Conservation (phyloP, 345 rosid species). For the Eucalyptus leucophloia region DNA sequence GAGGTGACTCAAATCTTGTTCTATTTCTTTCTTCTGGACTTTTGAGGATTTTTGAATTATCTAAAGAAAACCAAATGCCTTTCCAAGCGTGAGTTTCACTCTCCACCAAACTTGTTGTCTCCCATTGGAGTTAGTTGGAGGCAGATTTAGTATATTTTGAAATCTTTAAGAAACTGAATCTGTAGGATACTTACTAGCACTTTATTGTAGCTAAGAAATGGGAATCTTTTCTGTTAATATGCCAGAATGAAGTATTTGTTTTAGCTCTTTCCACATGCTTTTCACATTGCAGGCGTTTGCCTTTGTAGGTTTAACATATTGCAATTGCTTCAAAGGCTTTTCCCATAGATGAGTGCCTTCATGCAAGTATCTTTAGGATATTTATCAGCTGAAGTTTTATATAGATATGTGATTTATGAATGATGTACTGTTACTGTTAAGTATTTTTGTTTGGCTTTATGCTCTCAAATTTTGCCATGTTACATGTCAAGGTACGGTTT, state of each 20-base stretch:
- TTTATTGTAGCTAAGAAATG: background rate
- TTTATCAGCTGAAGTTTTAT: background rate
- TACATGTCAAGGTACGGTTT: conserved; percentile 59
- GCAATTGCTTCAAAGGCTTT: background rate
- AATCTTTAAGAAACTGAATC: background rate
- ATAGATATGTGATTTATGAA: background rate
- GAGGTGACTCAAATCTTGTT: background rate
- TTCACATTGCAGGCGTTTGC: background rate
- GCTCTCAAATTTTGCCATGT: background rate
- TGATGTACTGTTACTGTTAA: background rate
- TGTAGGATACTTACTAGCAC: background rate
- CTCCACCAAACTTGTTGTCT: background rate
- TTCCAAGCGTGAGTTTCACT: background rate
- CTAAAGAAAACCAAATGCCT: background rate
- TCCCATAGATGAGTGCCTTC: background rate
- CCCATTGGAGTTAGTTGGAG: background rate
- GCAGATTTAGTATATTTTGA: background rate
- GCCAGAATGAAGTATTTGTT: background rate
- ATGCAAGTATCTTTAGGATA: background rate
- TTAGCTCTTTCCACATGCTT: background rate
- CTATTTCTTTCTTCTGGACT: background rate
- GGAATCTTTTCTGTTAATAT: background rate
- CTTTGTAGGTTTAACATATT: background rate
- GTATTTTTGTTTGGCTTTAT: background rate
- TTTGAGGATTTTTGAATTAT: background rate